These are phyloP conservation scores for Cordyceps pruinosa DNA, from an alignment of 2,329 filamentous ascomycete genomes.

Conservation along the genomic window DNA sequence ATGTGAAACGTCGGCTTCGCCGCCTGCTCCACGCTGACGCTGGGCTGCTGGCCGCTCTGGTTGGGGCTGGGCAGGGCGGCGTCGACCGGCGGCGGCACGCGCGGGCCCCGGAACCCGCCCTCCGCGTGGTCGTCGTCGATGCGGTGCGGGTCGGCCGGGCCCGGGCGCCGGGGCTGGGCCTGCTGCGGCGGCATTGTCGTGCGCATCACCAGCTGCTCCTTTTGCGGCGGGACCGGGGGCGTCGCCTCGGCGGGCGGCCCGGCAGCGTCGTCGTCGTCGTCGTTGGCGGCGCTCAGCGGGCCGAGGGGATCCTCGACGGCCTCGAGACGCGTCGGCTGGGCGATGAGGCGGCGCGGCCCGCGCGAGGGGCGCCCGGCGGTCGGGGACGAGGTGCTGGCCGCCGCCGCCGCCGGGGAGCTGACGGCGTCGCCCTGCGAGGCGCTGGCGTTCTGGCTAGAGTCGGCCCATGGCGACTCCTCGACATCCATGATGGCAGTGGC, in stretches of 20 bases:
- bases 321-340: slow-evolving; percentile 71
- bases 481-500: slow-evolving; percentile 35
- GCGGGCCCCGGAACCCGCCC: slow-evolving; percentile 39
- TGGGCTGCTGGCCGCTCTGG: slow-evolving; percentile 56
- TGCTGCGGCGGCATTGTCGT: slow-evolving; percentile 45
- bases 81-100: slow-evolving; percentile 60
- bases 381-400: slow-evolving; percentile 26
- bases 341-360: slow-evolving; percentile 57
- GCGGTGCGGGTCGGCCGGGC: slow-evolving; percentile 52
- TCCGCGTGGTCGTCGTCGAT: slow-evolving; percentile 66
- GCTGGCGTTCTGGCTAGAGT: slow-evolving; percentile 31
- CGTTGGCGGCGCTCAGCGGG: slow-evolving; percentile 62
- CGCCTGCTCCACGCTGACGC: slow-evolving; percentile 86
- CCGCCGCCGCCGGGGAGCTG: slow-evolving; percentile 22
- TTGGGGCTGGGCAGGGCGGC: slow-evolving; percentile 46
- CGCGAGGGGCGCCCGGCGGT: slow-evolving; percentile 37
- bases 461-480: slow-evolving; percentile 49
- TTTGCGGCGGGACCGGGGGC: slow-evolving; percentile 62
- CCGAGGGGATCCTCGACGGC: slow-evolving; percentile 72
- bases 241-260: slow-evolving; percentile 35
- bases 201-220: slow-evolving; percentile 57
- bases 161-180: slow-evolving; percentile 37
- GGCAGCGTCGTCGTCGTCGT: slow-evolving; percentile 29
- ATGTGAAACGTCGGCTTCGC: slow-evolving; percentile 89
- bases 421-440: slow-evolving; percentile 26